Evolutionary conservation across 225 moss, liverwort and hornwort genomes (phyloP), one percentile per base, ranked within the genome.

Genomic region (Anthoceros angustus): DNA sequence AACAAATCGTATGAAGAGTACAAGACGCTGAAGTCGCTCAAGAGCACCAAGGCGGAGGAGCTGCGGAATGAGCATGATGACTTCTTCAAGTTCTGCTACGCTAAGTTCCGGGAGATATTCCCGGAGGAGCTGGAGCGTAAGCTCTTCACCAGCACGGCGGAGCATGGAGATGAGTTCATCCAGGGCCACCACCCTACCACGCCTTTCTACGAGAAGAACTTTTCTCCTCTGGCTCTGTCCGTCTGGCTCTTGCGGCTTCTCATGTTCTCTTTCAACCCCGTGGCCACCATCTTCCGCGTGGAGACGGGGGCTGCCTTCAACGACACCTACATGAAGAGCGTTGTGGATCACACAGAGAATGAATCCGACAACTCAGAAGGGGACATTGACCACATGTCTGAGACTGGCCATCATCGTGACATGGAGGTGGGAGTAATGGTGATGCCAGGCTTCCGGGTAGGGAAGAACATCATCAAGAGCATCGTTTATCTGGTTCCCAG

Each of bases 251-350:
- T 55, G 55, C 55, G 55, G 16, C 55, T 55, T 7, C 55, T 55
- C 55, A 55, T 55, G 55, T 55, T 55, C 55, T 55, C 55, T 23
- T 55, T 55, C 55, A 55, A 23, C 55, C 55, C 55, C n/a, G 55
- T 55, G n/a, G 55, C 55, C 55, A 55, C 55, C 55, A 55, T 55
- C 18, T 55, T 55, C 55, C 55, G 55, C 8, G 55, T 55, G 16
- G 55, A 55, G 55, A 8, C 55, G 4, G 55, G 55, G n/a, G 55
- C 55, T 23, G 23, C 55, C 55, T 55, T 55, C 55, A 55, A 55
- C n/a, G 55, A 55, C 7, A 55, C 55, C 16, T 55, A 55, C 55
- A 55, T 55, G 55, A 55, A 55, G 55, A 55, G 55, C n/a, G 55
- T 55, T 18, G 55, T 55, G 55, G 55, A 55, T 55, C 55, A 55